phyloP scores from a whole-genome alignment of 2,329 filamentous ascomycete genomes.

The Diplodia mutila region DNA sequence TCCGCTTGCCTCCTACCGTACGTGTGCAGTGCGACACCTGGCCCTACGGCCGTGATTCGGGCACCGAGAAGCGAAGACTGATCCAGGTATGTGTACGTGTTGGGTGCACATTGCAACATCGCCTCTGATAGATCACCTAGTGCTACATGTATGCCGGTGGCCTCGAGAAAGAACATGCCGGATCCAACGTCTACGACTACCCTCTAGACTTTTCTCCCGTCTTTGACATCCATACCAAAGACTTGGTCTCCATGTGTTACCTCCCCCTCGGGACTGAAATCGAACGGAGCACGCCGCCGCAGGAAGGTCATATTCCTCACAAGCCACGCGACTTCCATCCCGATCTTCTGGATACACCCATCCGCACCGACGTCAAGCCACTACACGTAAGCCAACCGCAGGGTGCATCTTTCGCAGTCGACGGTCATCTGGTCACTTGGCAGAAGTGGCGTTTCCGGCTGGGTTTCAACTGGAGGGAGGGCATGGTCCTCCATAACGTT shows the following conservation, averaged over 20 bases:
- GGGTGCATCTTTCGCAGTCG: constrained; percentile 34
- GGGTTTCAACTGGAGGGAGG: constrained; percentile 53
- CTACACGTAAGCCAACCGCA: constrained; percentile 34
- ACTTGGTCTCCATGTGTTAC: constrained; percentile 55
- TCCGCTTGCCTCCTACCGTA: neutral
- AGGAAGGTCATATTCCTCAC: constrained; percentile 48
- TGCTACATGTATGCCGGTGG: constrained; percentile 47
- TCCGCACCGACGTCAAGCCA: constrained; percentile 31
- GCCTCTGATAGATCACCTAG: constrained; percentile 28
- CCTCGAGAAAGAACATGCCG: constrained; percentile 46
- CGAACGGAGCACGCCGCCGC: constrained; percentile 41
- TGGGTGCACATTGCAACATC: neutral
- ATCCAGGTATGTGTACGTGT: constrained; percentile 5
- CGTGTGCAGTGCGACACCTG: constrained; percentile 11
- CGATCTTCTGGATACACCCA: constrained; percentile 26
- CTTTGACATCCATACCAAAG: constrained; percentile 56
- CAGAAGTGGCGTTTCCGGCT: constrained; percentile 51
- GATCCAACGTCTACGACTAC: constrained; percentile 61
- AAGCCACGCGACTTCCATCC: constrained; percentile 34
- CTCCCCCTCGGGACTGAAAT: constrained; percentile 45
- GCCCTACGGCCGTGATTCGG: neutral
- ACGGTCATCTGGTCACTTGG: constrained; percentile 38
- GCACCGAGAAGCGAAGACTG: neutral
- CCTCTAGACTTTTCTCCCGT: constrained; percentile 60
- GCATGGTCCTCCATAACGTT: constrained; percentile 48